Conservation (phyloP, 331 rosid species). For the Malus hybrid region DNA sequence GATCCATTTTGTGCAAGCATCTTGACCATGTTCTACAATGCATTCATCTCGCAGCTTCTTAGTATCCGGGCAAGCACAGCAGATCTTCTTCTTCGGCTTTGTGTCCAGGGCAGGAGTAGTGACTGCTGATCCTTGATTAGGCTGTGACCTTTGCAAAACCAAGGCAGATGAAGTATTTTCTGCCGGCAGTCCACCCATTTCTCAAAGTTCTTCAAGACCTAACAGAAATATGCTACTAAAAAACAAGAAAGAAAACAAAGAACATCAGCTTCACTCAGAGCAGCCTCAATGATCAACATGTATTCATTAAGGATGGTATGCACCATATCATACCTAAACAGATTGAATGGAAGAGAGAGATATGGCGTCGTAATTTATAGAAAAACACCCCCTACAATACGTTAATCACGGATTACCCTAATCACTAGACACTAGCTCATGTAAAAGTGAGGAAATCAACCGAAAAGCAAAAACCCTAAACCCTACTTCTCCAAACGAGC, state of each 20-base stretch:
- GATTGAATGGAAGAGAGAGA: background rate
- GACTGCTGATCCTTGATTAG: slow-evolving; percentile 18
- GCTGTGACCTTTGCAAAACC: slow-evolving; percentile 25
- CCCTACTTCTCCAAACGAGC: background rate
- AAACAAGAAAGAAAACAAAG: background rate
- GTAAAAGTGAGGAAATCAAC: background rate
- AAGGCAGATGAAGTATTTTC: slow-evolving; percentile 33
- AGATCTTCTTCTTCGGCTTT: slow-evolving; percentile 78
- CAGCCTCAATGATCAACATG: background rate
- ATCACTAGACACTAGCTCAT: background rate
- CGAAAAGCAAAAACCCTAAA: background rate
- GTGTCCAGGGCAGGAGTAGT: slow-evolving; percentile 25
- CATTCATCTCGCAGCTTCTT: slow-evolving; percentile 84
- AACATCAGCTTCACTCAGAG: background rate
- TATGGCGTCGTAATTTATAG: background rate
- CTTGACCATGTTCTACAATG: slow-evolving; percentile 84
- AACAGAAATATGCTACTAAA: background rate
- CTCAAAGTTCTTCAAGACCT: slow-evolving; percentile 10
- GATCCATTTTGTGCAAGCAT: slow-evolving; percentile 77
- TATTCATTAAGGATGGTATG: background rate
- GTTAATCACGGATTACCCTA: background rate
- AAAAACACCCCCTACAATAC: background rate
- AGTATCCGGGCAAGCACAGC: slow-evolving; percentile 93
- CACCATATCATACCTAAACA: background rate
- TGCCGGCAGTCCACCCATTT: slow-evolving; percentile 45